Percentiles rank a stretch among this genome's conserved stretches.
Conservation (phyloP, 1,284 basidiomycete genomes). For the Pseudozyma thailandica region DNA sequence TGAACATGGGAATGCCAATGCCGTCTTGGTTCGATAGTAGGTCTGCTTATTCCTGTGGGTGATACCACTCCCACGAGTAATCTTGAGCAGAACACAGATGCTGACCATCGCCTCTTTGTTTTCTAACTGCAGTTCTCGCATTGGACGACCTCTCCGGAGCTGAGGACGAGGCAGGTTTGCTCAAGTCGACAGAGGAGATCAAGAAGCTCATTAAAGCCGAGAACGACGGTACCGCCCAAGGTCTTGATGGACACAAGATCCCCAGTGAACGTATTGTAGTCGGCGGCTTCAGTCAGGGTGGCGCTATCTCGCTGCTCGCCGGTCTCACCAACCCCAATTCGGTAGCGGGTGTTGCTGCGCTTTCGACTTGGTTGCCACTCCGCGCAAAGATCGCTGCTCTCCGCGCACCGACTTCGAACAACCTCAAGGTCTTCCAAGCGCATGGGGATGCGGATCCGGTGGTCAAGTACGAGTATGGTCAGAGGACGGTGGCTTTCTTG, state of each 20-base stretch:
- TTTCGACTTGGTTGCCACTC: conserved; percentile 66
- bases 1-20: conserved; percentile 68
- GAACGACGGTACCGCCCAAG: conserved; percentile 53
- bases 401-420: conserved; percentile 34
- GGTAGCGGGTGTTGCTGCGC: conserved; percentile 59
- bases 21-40: conserved; percentile 67
- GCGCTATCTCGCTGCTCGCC: conserved; percentile 60
- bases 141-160: conserved; percentile 58
- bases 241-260: conserved; percentile 54
- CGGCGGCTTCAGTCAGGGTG: conserved; percentile 63
- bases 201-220: conserved; percentile 61
- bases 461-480: conserved; percentile 59
- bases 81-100: background rate
- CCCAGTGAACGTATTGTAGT: conserved; percentile 61
- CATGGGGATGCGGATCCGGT: conserved; percentile 64
- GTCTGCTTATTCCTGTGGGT: conserved; percentile 55
- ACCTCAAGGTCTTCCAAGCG: conserved; percentile 61
- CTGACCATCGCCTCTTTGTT: background rate
- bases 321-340: conserved; percentile 52
- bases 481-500: conserved; percentile 48
- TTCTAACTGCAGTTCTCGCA: conserved; percentile 18
- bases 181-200: conserved; percentile 55
- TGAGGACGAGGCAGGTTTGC: conserved; percentile 64
- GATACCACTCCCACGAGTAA: background rate
- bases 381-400: conserved; percentile 54